Evolutionary conservation across 192 early-diverging fungal species (phyloP).

Genomic region (Chytriomyces confervae): DNA sequence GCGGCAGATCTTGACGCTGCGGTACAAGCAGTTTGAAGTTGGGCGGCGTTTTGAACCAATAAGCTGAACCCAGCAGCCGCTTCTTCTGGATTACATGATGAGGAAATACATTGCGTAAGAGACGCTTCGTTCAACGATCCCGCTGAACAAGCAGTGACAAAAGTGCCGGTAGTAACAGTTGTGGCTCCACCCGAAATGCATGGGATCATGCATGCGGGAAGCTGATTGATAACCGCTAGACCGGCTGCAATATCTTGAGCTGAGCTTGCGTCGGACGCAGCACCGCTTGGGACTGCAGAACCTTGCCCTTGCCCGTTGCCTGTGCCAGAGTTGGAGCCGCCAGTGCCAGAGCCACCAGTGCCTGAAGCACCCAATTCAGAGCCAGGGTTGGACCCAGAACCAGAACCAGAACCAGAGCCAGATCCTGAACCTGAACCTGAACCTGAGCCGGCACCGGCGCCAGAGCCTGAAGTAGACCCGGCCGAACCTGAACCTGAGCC

Average conservation of each 20-base stretch:
- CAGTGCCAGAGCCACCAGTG: background rate
- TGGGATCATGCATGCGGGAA: constrained; percentile 6
- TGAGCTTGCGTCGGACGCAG: background rate
- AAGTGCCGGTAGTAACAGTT: constrained; percentile 1
- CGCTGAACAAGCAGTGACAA: background rate
- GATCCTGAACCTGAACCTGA: background rate
- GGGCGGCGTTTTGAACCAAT: background rate
- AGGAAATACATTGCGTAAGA: background rate
- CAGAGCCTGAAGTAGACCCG: background rate
- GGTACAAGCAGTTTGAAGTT: background rate
- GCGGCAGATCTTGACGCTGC: too few species aligned
- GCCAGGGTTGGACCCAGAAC: background rate
- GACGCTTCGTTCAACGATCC: background rate
- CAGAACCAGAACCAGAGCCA: background rate
- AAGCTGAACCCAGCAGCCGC: background rate
- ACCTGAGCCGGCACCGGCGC: background rate
- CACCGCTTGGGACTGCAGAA: background rate
- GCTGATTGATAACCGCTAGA: constrained; percentile 3
- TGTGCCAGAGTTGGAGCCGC: background rate
- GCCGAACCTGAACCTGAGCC: background rate
- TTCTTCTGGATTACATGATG: background rate
- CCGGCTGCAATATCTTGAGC: background rate
- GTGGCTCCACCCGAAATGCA: constrained; percentile 8
- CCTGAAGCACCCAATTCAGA: background rate
- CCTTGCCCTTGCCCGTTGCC: too few species aligned